Conservation (phyloP, 2,329 filamentous ascomycete genomes). For the Curvularia sp. region DNA sequence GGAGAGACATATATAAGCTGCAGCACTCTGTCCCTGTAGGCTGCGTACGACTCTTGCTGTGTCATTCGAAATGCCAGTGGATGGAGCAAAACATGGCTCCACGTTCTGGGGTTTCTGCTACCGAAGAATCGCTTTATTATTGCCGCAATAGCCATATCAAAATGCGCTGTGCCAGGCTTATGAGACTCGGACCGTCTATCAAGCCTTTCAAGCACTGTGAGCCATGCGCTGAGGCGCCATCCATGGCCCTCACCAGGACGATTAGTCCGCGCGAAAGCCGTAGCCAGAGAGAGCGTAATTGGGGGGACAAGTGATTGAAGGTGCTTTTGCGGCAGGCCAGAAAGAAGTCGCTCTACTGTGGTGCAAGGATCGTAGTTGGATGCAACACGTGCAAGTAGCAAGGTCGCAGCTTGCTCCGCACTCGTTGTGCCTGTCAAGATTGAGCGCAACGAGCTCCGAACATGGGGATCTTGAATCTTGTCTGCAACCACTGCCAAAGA, state of each 20-base stretch:
- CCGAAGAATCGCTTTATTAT: constrained; percentile 9
- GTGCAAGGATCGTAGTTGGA: constrained; percentile 4
- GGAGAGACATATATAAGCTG: constrained; percentile 5
- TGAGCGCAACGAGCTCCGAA: constrained; percentile 8
- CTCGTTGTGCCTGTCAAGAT: constrained; percentile 8
- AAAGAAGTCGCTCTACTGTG: constrained; percentile 15
- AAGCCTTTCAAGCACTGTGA: constrained; percentile 28
- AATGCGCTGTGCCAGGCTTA: not conserved
- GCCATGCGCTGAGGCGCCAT: constrained; percentile 24
- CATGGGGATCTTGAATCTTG: constrained; percentile 15
- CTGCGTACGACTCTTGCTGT: not conserved
- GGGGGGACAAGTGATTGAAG: constrained; percentile 16
- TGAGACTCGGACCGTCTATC: constrained; percentile 12
- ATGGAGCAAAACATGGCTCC: constrained; percentile 8
- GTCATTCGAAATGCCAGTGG: constrained; percentile 8
- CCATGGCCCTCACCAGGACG: not conserved
- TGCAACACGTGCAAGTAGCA: constrained; percentile 9
- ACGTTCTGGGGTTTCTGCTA: not conserved
- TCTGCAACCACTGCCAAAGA: constrained; percentile 12
- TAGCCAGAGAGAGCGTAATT: constrained; percentile 19
- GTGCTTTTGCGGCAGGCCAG: constrained; percentile 20
- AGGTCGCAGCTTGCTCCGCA: not conserved
- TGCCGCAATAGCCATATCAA: constrained; percentile 5
- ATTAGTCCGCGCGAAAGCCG: not conserved
- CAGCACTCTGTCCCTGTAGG: constrained; percentile 7